A percentile compares a stretch with the other conserved stretches of the same genome.
Conservation (phyloP, 2,329 filamentous ascomycete species). For the Fonsecaea monophora region DNA sequence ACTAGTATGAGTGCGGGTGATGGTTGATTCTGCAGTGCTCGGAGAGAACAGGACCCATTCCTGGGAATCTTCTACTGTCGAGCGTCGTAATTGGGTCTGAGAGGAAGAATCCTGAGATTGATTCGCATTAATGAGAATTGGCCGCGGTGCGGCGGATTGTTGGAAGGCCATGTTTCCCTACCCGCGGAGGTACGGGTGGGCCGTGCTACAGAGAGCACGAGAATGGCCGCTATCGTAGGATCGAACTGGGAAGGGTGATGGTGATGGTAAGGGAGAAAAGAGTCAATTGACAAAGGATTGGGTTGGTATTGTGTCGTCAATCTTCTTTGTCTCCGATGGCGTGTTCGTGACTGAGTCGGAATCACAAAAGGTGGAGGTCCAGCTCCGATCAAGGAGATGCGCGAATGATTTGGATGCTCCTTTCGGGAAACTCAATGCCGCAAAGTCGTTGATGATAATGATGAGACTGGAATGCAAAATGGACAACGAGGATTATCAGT, state of each 20-base stretch:
- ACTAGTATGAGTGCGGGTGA: constrained; percentile 70
- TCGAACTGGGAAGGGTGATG: neutral
- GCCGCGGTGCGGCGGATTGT: constrained; percentile 33
- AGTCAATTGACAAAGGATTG: constrained; percentile 8
- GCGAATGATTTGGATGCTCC: constrained; percentile 11
- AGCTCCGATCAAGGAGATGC: constrained; percentile 30
- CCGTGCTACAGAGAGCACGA: constrained; percentile 30
- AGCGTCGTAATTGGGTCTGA: constrained; percentile 39
- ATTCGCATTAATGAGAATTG: constrained; percentile 30
- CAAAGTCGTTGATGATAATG: neutral
- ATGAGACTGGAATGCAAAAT: neutral
- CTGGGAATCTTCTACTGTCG: constrained; percentile 69
- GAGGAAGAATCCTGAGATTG: constrained; percentile 32
- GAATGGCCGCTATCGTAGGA: neutral
- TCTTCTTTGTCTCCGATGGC: constrained; percentile 19
- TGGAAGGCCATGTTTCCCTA: constrained; percentile 38
- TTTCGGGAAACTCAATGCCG: constrained; percentile 18
- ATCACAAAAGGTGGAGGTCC: constrained; percentile 22
- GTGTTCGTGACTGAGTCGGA: constrained; percentile 4
- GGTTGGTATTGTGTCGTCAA: constrained; percentile 19
- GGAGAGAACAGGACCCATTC: constrained; percentile 98
- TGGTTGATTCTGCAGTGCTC: constrained; percentile 67
- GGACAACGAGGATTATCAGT: neutral
- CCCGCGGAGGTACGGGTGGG: constrained; percentile 30
- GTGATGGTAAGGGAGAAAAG: neutral